phyloP scores from a whole-genome alignment of 306 rosid species.

The Sesbania bispinosa region DNA sequence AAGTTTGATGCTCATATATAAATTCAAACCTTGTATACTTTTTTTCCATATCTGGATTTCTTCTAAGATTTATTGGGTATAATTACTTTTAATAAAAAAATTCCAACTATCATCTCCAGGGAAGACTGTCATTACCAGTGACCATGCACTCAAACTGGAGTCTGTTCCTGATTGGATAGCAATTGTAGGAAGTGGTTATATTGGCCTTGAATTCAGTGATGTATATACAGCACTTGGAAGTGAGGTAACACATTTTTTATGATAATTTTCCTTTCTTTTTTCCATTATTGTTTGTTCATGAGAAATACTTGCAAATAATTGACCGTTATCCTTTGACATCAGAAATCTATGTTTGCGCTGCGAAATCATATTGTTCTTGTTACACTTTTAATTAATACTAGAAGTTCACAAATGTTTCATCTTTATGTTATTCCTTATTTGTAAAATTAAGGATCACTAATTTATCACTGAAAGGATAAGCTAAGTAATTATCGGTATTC shows the following conservation, averaged over 20 bases:
- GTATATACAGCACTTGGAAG: conserved; percentile 99
- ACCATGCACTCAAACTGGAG: conserved; percentile 98
- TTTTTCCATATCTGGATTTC: conserved; percentile 11
- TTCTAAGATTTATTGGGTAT: conserved; percentile 1
- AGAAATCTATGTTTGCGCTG: background rate
- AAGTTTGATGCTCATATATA: conserved; percentile 3
- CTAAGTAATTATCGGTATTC: conserved; percentile 26
- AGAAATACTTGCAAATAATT: conserved; percentile 10
- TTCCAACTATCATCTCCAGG: conserved; percentile 51
- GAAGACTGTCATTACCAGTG: conserved; percentile 96
- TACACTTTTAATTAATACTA: background rate
- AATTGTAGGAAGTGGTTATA: conserved; percentile 97
- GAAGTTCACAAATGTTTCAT: background rate
- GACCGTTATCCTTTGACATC: background rate
- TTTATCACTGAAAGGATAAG: background rate
- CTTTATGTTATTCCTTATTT: conserved; percentile 2
- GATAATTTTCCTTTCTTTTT: conserved; percentile 13
- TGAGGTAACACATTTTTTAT: conserved; percentile 61
- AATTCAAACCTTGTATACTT: conserved; percentile 6
- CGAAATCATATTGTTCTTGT: background rate
- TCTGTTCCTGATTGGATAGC: conserved; percentile 97
- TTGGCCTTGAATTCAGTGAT: conserved; percentile 98
- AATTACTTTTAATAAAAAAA: background rate
- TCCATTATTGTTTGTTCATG: background rate
- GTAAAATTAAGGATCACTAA: background rate